A percentile compares a stretch with the other conserved stretches of the same genome.
phyloP scores from a whole-genome alignment of 2,329 filamentous ascomycete genomes.

The Tolypocladium tropicale region DNA sequence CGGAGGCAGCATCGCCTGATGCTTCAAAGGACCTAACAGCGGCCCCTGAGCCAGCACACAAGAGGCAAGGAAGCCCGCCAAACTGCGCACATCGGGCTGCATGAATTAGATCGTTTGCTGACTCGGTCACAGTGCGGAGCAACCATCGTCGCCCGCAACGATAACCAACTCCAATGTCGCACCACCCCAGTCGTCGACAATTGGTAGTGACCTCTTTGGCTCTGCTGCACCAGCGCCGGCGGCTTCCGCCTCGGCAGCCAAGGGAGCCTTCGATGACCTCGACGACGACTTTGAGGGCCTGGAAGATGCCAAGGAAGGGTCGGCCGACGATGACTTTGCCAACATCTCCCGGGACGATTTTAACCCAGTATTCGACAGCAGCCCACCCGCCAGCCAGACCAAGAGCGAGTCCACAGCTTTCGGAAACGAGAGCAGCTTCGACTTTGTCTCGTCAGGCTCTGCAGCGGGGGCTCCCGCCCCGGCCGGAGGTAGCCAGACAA shows the following conservation, averaged over 20 bases:
- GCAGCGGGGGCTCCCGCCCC: slow-evolving; percentile 23
- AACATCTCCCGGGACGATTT: slow-evolving; percentile 69
- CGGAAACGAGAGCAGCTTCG: slow-evolving; percentile 45
- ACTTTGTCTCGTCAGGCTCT: slow-evolving; percentile 38
- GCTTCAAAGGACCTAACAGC: slow-evolving; percentile 3
- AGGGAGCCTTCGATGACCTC: slow-evolving; percentile 60
- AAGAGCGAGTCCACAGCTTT: slow-evolving; percentile 45
- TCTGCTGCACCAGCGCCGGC: slow-evolving; percentile 15
- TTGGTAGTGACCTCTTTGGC: slow-evolving; percentile 32
- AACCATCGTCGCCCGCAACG: slow-evolving; percentile 20
- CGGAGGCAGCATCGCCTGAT: background rate
- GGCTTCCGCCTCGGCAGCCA: slow-evolving; percentile 20
- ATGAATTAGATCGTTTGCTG: background rate
- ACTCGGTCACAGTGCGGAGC: slow-evolving; percentile 14
- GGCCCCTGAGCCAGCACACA: slow-evolving; percentile 10
- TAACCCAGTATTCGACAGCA: slow-evolving; percentile 72
- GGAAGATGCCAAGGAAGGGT: slow-evolving; percentile 74
- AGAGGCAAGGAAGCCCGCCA: slow-evolving; percentile 12
- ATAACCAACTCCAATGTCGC: slow-evolving; percentile 13
- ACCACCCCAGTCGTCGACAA: slow-evolving; percentile 18
- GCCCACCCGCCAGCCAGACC: slow-evolving; percentile 41
- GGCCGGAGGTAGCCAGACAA: slow-evolving; percentile 25
- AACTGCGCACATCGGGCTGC: background rate
- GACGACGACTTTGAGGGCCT: slow-evolving; percentile 75
- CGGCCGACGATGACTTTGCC: slow-evolving; percentile 69